Evolutionary conservation across 345 rosid species (phyloP).

Genomic region (Murraya koenigii): DNA sequence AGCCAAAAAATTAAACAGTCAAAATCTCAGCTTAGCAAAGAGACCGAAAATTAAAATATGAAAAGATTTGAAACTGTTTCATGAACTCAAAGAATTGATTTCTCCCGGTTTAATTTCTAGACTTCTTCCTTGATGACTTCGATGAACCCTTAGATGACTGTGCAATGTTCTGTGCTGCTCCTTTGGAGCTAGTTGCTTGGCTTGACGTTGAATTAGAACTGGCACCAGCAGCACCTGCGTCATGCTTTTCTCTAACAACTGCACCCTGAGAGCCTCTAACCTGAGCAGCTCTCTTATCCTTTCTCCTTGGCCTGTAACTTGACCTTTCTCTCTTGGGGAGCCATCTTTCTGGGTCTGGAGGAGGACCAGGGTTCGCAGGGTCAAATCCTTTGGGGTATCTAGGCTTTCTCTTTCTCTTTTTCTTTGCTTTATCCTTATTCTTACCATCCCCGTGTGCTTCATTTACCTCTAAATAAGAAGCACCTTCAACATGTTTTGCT

Average conservation of each 20-base stretch:
- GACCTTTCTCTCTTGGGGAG: constrained; percentile 96
- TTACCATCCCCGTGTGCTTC: constrained; percentile 56
- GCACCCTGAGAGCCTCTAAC: constrained; percentile 95
- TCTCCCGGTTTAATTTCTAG: constrained; percentile 49
- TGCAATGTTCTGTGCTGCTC: constrained; percentile 31
- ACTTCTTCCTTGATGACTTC: constrained; percentile 90
- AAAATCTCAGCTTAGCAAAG: constrained; percentile 5
- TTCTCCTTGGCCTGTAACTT: constrained; percentile 87
- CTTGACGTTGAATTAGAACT: constrained; percentile 36
- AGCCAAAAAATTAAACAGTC: constrained; percentile 8
- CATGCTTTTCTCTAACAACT: constrained; percentile 73
- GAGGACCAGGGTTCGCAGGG: constrained; percentile 95
- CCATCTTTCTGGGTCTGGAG: constrained; percentile 98
- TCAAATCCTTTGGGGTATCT: constrained; percentile 97
- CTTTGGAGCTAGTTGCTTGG: constrained; percentile 48
- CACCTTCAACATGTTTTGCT: constrained; percentile 69
- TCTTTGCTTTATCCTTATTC: constrained; percentile 76
- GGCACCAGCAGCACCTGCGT: constrained; percentile 39
- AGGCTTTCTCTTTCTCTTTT: constrained; percentile 97
- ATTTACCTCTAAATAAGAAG: constrained; percentile 27
- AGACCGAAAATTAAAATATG: constrained; percentile 3
- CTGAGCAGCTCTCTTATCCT: constrained; percentile 94
- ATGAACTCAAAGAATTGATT: background rate
- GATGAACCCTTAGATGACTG: constrained; percentile 65
- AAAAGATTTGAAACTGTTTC: background rate